Conservation (phyloP, 2,329 filamentous ascomycete genomes). For the Hirsutella minnesotensis region DNA sequence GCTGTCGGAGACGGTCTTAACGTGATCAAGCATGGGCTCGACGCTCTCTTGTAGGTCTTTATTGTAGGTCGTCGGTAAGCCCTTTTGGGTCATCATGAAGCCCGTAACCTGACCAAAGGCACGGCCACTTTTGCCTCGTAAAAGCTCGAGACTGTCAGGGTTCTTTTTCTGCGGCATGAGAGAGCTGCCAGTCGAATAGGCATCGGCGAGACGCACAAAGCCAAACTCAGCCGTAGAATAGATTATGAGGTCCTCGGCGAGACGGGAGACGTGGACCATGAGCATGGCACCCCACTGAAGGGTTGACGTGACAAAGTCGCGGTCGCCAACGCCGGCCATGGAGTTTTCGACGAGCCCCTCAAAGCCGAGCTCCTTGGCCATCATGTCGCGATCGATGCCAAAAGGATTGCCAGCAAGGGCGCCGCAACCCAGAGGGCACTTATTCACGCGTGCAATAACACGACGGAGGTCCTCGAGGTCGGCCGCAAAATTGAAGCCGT, state of each 20-base stretch:
- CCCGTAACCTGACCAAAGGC: constrained; percentile 74
- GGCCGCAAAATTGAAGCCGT: constrained; percentile 56
- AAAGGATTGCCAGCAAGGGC: constrained; percentile 77
- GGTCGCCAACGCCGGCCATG: constrained; percentile 62
- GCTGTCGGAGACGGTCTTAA: constrained; percentile 72
- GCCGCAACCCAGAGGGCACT: constrained; percentile 58
- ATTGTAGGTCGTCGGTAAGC: constrained; percentile 74
- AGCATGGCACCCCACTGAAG: constrained; percentile 71
- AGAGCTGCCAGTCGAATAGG: constrained; percentile 65
- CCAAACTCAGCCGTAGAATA: constrained; percentile 68
- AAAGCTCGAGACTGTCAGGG: constrained; percentile 56
- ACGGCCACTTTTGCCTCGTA: constrained; percentile 65
- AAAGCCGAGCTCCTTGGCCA: constrained; percentile 57
- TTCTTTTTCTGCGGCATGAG: constrained; percentile 63
- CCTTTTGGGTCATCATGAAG: constrained; percentile 57
- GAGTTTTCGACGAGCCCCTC: constrained; percentile 64
- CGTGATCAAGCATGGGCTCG: constrained; percentile 73
- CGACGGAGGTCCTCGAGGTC: constrained; percentile 71
- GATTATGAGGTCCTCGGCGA: constrained; percentile 79
- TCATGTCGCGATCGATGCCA: constrained; percentile 39
- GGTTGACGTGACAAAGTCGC: constrained; percentile 73
- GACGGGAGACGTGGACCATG: constrained; percentile 69
- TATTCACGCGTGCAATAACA: constrained; percentile 63
- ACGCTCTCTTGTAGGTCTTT: constrained; percentile 86
- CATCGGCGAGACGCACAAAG: constrained; percentile 65